Base-by-base conservation (phyloP, 352 stramenopile genomes). In the Globisporangium emineosum region DNA sequence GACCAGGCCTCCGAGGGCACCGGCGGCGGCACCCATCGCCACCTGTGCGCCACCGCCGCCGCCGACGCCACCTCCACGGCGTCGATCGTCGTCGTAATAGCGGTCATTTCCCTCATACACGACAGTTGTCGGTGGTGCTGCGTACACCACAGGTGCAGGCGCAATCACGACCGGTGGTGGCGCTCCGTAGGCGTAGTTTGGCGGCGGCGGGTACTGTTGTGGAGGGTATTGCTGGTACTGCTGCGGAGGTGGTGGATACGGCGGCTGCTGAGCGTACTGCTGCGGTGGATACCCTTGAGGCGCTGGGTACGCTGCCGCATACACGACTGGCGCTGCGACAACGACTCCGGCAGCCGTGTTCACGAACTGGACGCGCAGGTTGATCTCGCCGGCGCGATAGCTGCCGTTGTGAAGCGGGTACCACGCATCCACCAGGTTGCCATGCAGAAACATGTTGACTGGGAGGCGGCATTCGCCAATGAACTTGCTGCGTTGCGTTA, bases 371-470 rank as follows among this genome's bases (percentile, higher is more conserved):
- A 94, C 69, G 25, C 86, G 83, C 32, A 94, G 71, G 51, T 94
- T 94, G 70, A 94, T 91, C 66, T 94, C 84, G 8, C 86, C 86
- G 10, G 81, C 80, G 30, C 70, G 67, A 43, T 78, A 75, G 32
- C 68, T 71, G 55, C 80, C 73, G 58, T 90, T 89, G 71, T 88
- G 89, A 45, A 94, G 69, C 23, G 83, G 74, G 70, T 88, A 93
- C 86, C 86, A 94, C 57, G 93, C 75, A 72, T 94, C 86, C 54
- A 82, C 72, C 51, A 94, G 67, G 35, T 75, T 72, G 21, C 86
- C 84, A 35, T 71, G 66, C 47, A 88, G 65, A 30, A 94, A 92
- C 76, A 89, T 91, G 62, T 77, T 92, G 42, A 94, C 60, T 19
- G 82, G 84, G 27, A 94, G 73, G 27, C 77, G 77, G 50, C 76